Evolutionary conservation across 2,329 filamentous ascomycete species (phyloP), one percentile per base, ranked within the genome.

Genomic region (Macrophomina phaseolina): DNA sequence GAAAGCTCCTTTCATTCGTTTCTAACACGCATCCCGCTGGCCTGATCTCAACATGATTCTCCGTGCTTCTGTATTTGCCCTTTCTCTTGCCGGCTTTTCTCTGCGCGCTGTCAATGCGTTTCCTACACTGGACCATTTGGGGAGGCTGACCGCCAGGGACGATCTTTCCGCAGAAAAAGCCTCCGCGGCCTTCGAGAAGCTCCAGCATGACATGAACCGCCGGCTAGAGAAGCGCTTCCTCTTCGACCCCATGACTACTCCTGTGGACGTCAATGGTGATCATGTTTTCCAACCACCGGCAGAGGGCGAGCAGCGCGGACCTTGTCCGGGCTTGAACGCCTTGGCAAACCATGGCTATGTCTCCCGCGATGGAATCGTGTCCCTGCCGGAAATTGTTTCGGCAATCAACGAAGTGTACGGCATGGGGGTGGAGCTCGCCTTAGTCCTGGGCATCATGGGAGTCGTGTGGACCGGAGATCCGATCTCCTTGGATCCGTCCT

Each of bases 391-490:
- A 42, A 46, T 63, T 12, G n/a, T 40, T 23, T 52, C 46, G 45
- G 60, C 46, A 63, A 63, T 52, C 34, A 51, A 51, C 32, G 46
- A 63, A 16, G 82, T 85, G 1, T 83, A 77, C 32, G 81, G 82
- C 4, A 85, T 85, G 83, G 78, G 79, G 0, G 60, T 83, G 18
- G 82, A 83, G 16, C 70, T 84, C 0, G 74, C 76, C 4, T 28
- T 42, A 30, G 30, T 65, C 11, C 72, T 84, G 3, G 78, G 80
- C n/a, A 73, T 81, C 4, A 79, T 83, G 73, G 83, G 82, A 6
- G 83, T 81, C 14, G 80, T 83, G 11, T 81, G 81, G 69, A 80
- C 80, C 62, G 84, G 85, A 1, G 82, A 86, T 67, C 81, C 82
- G 4, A 68, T 86, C 0, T 85, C 84, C 0, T 68, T 84, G 1